Conservation (phyloP, 345 rosid species). For the Brassica carinata region DNA sequence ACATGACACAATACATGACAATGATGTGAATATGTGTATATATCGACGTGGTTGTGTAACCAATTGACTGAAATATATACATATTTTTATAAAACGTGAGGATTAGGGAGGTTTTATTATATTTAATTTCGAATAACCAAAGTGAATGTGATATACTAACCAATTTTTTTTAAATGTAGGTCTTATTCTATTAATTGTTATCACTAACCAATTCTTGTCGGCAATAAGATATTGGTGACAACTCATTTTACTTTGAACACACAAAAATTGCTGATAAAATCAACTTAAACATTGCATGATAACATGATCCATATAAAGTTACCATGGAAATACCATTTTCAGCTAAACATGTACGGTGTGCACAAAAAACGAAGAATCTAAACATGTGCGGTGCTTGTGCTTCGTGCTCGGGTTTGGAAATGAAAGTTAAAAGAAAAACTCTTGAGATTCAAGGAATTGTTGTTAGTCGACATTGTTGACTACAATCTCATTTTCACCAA, state of each 20-base stretch:
- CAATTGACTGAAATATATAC: background rate
- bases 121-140: slow-evolving; percentile 24
- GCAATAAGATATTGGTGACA: slow-evolving; percentile 22
- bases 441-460: background rate
- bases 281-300: background rate
- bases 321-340: background rate
- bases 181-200: slow-evolving; percentile 29
- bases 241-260: slow-evolving; percentile 5
- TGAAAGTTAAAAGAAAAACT: slow-evolving; percentile 8
- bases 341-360: background rate
- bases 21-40: background rate
- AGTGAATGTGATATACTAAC: slow-evolving; percentile 38
- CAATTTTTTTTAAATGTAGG: slow-evolving; percentile 23
- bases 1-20: background rate
- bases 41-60: background rate
- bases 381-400: background rate
- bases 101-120: slow-evolving; percentile 26
- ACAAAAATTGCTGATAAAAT: background rate
- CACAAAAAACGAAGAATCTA: no score
- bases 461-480: slow-evolving; percentile 1
- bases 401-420: background rate
- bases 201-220: slow-evolving; percentile 29
- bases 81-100: slow-evolving; percentile 5
- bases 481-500: background rate
- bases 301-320: background rate